A percentile compares a stretch with the other conserved stretches of the same genome.
These are phyloP conservation scores for Tinospora cordifolia DNA, from an alignment of 164 flowering plant genomes.

Conservation along the genomic window DNA sequence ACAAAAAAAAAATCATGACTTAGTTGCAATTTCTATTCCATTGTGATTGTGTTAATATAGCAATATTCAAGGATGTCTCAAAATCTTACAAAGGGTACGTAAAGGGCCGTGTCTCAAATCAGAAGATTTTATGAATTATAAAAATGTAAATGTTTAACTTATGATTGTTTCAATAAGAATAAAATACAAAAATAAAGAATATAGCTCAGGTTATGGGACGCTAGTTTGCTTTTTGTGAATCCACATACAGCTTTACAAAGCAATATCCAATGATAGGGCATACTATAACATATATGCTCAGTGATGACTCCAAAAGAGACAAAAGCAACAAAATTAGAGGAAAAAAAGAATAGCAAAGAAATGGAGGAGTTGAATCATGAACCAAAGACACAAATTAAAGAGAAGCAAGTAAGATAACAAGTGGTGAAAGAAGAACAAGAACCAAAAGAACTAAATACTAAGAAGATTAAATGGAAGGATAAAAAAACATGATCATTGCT, in stretches of 20 bases:
- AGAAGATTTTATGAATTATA: neutral
- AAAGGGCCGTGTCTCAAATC: neutral
- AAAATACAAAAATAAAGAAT: neutral
- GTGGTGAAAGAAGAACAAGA: too few species aligned
- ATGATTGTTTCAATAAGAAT: neutral
- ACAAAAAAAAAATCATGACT: neutral
- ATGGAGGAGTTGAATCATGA: neutral
- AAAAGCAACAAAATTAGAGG: neutral
- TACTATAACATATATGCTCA: neutral
- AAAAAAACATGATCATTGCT: too few species aligned
- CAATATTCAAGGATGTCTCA: neutral
- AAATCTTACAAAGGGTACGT: neutral
- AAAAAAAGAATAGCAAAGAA: neutral
- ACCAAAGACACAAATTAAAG: neutral
- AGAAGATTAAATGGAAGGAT: too few species aligned
- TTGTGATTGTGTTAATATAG: neutral
- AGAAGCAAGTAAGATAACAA: neutral
- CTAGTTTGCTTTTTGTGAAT: neutral
- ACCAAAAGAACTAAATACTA: neutral
- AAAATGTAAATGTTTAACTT: neutral
- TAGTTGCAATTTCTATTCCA: neutral
- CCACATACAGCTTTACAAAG: neutral
- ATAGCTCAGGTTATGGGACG: neutral
- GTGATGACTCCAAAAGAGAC: neutral
- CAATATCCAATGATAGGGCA: neutral